Evolutionary conservation across 345 rosid species (phyloP), one percentile per base, ranked within the genome.

Genomic region (Syzygium grande): DNA sequence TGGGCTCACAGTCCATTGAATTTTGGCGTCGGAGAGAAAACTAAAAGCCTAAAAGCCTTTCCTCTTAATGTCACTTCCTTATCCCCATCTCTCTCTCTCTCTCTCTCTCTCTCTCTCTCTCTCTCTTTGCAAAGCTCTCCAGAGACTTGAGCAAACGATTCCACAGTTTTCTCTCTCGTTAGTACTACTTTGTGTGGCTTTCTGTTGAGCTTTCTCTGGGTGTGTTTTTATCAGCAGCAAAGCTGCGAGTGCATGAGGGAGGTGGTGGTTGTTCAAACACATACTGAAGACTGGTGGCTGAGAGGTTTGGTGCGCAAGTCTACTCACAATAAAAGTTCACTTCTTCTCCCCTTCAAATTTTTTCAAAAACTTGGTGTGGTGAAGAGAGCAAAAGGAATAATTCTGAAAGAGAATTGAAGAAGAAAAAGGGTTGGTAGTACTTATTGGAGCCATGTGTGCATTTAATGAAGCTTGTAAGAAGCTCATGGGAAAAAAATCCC

Each of bases 61-160:
- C 19, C 73, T 61, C 73, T 61, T 61, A 61, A n/a, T n/a, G 38
- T 61, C 38, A n/a, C 73, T n/a, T 55, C 90, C 87, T 92, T 91
- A 84, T 89, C 90, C 88, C 73, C 87, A 80, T 88, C 91, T 87
- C 88, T 55, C 78, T 85, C 84, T 79, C 86, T 88, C 89, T 86
- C 91, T 51, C 87, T 58, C 84, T 52, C n/a, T 65, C 78, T 65
- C 78, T 30, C 78, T 68, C 43, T 68, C 79, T 68, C 79, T 68
- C 79, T 34, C 79, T 30, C 43, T 8, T 19, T 73, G 49, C 83
- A 19, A 73, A 73, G 83, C 83, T 73, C 83, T 73, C 49, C 49
- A 73, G 49, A 19, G 27, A 73, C 27, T 73, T 38, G 83, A 73
- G 83, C 49, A 73, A 38, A 2, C 4, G 68, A 83, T 59, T 88